Percentiles rank a stretch among this genome's conserved stretches.
These are phyloP conservation scores for Citrus cavaleriei DNA, from an alignment of 345 rosid species.

Conservation along the genomic window DNA sequence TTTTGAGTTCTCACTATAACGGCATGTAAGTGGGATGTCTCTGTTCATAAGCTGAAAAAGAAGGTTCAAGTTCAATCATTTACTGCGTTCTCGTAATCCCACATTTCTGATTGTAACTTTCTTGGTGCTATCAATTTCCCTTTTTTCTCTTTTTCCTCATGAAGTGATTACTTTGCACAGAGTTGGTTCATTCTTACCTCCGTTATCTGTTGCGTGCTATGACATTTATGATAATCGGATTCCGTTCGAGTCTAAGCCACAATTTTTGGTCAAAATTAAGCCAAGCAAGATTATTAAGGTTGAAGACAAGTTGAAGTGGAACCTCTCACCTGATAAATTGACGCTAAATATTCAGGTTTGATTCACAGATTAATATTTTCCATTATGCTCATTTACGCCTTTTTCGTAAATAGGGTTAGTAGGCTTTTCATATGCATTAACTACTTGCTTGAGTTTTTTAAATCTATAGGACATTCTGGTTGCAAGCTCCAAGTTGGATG, in stretches of 20 bases:
- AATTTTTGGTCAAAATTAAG: conserved; percentile 30
- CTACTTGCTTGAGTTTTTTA: conserved; percentile 1
- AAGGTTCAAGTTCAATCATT: not conserved
- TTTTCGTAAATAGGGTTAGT: not conserved
- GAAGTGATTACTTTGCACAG: conserved; percentile 26
- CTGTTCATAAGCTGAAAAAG: not conserved
- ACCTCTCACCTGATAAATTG: conserved; percentile 32
- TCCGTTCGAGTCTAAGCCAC: conserved; percentile 35
- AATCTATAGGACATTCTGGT: conserved; percentile 39
- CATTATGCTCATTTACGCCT: not conserved
- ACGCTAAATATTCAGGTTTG: conserved; percentile 45
- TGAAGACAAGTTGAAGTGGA: conserved; percentile 26
- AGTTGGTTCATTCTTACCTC: conserved; percentile 51
- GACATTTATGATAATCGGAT: conserved; percentile 47
- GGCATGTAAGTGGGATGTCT: not conserved
- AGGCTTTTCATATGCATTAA: not conserved
- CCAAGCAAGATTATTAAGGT: conserved; percentile 9
- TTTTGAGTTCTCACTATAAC: not conserved
- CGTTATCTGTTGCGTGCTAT: conserved; percentile 36
- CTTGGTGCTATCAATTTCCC: not conserved
- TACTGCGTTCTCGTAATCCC: not conserved
- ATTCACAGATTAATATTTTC: not conserved
- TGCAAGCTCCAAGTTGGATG: conserved; percentile 39
- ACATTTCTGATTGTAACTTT: not conserved
- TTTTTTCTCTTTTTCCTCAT: not conserved